These are phyloP conservation scores for Xanthoconium purpureum DNA, from an alignment of 768 basidiomycete genomes.

Conservation along the genomic window DNA sequence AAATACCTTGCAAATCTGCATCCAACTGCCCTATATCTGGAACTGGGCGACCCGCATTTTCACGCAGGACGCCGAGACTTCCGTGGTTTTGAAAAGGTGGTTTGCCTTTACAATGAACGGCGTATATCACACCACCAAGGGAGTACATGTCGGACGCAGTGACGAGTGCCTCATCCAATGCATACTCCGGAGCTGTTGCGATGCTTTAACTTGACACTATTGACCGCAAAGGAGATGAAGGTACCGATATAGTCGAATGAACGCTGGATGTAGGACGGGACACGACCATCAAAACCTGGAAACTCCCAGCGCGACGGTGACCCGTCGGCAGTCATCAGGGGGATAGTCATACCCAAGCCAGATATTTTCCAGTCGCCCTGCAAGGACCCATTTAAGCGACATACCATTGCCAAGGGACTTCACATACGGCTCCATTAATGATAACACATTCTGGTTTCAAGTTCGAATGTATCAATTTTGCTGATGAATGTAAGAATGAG, in stretches of 20 bases:
- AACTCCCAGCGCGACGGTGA: constrained; percentile 83
- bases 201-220: constrained; percentile 2
- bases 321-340: constrained; percentile 66
- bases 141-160: constrained; percentile 93
- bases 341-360: constrained; percentile 84
- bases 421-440: constrained; percentile 80
- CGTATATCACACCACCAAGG: constrained; percentile 86
- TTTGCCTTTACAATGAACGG: constrained; percentile 84
- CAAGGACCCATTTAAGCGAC: neutral
- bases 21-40: constrained; percentile 66
- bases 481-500: constrained; percentile 88
- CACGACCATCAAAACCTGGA: constrained; percentile 78
- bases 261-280: constrained; percentile 80
- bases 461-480: constrained; percentile 89
- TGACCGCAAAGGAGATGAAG: neutral
- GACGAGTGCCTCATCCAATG: constrained; percentile 80
- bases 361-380: constrained; percentile 99
- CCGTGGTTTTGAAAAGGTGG: constrained; percentile 88
- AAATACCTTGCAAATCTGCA: constrained; percentile 65
- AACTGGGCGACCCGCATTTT: constrained; percentile 61
- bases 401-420: constrained; percentile 1
- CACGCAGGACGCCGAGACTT: constrained; percentile 65
- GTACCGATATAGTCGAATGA: constrained; percentile 94
- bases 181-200: constrained; percentile 84
- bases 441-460: constrained; percentile 83